Evolutionary conservation across 495 filamentous ascomycete species (phyloP).

Genomic region (Amphirosellinia nigrospora): DNA sequence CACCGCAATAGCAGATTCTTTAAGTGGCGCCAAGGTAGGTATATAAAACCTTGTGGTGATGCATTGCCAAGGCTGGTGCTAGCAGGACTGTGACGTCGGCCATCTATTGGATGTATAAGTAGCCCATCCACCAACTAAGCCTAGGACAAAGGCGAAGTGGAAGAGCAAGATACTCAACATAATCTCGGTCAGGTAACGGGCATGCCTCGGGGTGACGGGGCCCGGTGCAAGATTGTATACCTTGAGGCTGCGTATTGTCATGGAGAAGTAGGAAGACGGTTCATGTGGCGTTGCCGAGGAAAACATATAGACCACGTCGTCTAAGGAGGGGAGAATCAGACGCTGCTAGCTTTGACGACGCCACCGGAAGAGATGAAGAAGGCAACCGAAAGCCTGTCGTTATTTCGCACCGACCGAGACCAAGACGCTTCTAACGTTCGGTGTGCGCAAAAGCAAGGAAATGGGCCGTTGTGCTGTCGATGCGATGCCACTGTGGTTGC

Average conservation of each 20-base stretch:
- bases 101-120: slow-evolving; percentile 78
- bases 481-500: slow-evolving; percentile 73
- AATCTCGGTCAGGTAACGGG: slow-evolving; percentile 69
- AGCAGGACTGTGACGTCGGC: slow-evolving; percentile 80
- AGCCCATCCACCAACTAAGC: slow-evolving; percentile 75
- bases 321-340: slow-evolving; percentile 77
- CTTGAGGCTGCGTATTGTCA: slow-evolving; percentile 67
- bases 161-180: slow-evolving; percentile 68
- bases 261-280: slow-evolving; percentile 54
- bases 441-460: slow-evolving; percentile 66
- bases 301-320: slow-evolving; percentile 85
- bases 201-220: slow-evolving; percentile 75
- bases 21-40: slow-evolving; percentile 76
- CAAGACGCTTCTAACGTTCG: slow-evolving; percentile 59
- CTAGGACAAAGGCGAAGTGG: slow-evolving; percentile 66
- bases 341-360: slow-evolving; percentile 75
- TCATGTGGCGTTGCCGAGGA: slow-evolving; percentile 72
- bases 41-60: slow-evolving; percentile 87
- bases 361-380: slow-evolving; percentile 68
- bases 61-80: slow-evolving; percentile 77
- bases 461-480: slow-evolving; percentile 75
- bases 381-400: slow-evolving; percentile 69
- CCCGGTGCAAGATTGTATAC: slow-evolving; percentile 78
- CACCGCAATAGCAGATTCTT: slow-evolving; percentile 73
- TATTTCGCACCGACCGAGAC: slow-evolving; percentile 79